Percentiles rank a stretch among this genome's conserved stretches.
Evolutionary conservation across 2,329 filamentous ascomycete species (phyloP).

Genomic region (Fusarium transvaalense): DNA sequence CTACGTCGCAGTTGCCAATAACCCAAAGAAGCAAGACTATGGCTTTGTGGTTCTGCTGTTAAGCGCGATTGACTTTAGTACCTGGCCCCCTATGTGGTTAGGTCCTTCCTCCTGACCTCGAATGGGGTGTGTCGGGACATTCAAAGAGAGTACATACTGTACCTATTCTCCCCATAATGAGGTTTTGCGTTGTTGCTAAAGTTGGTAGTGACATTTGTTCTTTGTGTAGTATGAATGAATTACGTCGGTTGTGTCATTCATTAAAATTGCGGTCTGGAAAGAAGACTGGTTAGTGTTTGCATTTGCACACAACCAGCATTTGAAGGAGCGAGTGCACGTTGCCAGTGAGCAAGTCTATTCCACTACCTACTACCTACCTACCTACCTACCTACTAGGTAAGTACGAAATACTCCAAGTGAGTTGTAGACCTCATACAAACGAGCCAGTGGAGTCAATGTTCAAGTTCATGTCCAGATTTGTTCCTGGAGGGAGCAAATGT

Average conservation of each 20-base stretch:
- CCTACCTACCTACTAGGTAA: no score
- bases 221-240: conserved; percentile 2
- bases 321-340: not conserved
- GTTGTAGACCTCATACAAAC: not conserved
- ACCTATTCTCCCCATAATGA: conserved; percentile 7
- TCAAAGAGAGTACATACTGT: not conserved
- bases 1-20: not conserved
- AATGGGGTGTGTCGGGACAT: conserved; percentile 15
- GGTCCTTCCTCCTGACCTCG: not conserved
- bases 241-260: conserved; percentile 10
- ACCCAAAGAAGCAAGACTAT: conserved; percentile 28
- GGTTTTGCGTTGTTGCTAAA: conserved; percentile 8
- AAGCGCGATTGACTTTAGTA: conserved; percentile 45
- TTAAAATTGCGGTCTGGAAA: conserved; percentile 28
- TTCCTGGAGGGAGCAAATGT: not conserved
- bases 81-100: conserved; percentile 22
- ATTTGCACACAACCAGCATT: not conserved
- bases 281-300: no score
- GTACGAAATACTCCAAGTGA: not conserved
- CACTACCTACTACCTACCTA: no score
- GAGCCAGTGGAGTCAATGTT: not conserved
- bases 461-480: not conserved
- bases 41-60: conserved; percentile 27
- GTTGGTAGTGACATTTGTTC: not conserved
- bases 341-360: not conserved